Base-by-base conservation (phyloP, 495 filamentous ascomycete genomes). In the Penicillium manginii region DNA sequence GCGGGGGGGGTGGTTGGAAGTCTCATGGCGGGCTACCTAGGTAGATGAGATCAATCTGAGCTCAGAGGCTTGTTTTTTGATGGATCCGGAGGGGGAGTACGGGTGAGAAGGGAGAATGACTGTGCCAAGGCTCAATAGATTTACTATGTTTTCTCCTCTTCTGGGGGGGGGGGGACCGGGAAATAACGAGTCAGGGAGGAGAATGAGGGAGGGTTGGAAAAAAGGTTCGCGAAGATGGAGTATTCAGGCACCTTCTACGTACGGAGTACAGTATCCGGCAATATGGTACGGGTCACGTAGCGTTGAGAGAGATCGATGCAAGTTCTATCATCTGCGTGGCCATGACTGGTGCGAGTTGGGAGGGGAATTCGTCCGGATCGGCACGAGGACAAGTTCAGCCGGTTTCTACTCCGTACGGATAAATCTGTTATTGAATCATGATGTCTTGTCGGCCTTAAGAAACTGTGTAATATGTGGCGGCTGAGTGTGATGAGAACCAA, bases 11-110 rank as follows among this genome's bases (percentile, higher is more conserved):
- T 37, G 35, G 15, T 37, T 37, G 15, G 35, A 37, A 21, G 45
- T 23, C 45, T 47, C 19, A n/a, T 47, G 45, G 45, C 12, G 10
- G 9, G n/a, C n/a, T n/a, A n/a, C n/a, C n/a, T n/a, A n/a, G 11
- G 2, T 18, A 21, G 40, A 26, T 26, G 45, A 26, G 45, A 22
- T 47, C 45, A 47, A 47, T 47, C 45, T 47, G 45, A 47, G 9
- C 9, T 26, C 19, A 47, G 45, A 47, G 45, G 45, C 45, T 47
- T 47, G 8, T 23, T 47, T 47, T 23, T 47, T 47, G 9, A 19
- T 4, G n/a, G 15, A 37, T 37, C 12, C 12, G 35, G 35, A n/a
- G 15, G 35, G 7, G 35, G 12, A 1, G 35, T 8, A 37, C 0
- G 15, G 12, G 11, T n/a, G n/a, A n/a, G 35, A 37, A 37, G 6